Percentiles rank a stretch among this genome's conserved stretches.
phyloP scores from a whole-genome alignment of 768 basidiomycete genomes.

The Trametopsis cervina region DNA sequence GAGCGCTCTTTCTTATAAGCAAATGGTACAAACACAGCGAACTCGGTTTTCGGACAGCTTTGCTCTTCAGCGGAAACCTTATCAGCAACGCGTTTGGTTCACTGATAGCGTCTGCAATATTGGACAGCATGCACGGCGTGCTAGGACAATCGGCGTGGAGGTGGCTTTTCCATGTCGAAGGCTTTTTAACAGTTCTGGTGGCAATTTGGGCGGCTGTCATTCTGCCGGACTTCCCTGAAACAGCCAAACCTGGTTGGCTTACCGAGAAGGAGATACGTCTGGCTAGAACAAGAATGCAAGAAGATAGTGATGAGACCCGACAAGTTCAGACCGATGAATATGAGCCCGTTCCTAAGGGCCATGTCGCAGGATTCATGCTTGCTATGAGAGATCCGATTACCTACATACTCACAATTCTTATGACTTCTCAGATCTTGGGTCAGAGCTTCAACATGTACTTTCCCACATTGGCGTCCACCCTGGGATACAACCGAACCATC shows the following conservation, averaged over 20 bases:
- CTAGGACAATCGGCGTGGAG: conserved; percentile 66
- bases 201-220: conserved; percentile 54
- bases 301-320: conserved; percentile 52
- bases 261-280: conserved; percentile 46
- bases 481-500: conserved; percentile 56
- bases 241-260: conserved; percentile 45
- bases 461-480: conserved; percentile 65
- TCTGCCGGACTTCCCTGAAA: conserved; percentile 69
- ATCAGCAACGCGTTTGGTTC: conserved; percentile 81
- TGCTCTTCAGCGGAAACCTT: conserved; percentile 68
- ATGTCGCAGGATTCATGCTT: conserved; percentile 40
- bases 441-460: conserved; percentile 77
- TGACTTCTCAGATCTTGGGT: conserved; percentile 48
- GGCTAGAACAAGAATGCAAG: conserved; percentile 52
- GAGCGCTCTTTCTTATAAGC: conserved; percentile 54
- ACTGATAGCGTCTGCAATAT: conserved; percentile 70
- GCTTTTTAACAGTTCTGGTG: conserved; percentile 46
- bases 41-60: conserved; percentile 59
- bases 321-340: conserved; percentile 36
- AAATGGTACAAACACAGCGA: conserved; percentile 73
- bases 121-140: conserved; percentile 65
- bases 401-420: conserved; percentile 65
- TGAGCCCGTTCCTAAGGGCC: conserved; percentile 26
- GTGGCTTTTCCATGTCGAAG: conserved; percentile 68
- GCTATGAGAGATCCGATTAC: conserved; percentile 76